Evolutionary conservation across 192 early-diverging fungal genomes (phyloP), one percentile per base, ranked within the genome.

Genomic region (Coemansia sp.): DNA sequence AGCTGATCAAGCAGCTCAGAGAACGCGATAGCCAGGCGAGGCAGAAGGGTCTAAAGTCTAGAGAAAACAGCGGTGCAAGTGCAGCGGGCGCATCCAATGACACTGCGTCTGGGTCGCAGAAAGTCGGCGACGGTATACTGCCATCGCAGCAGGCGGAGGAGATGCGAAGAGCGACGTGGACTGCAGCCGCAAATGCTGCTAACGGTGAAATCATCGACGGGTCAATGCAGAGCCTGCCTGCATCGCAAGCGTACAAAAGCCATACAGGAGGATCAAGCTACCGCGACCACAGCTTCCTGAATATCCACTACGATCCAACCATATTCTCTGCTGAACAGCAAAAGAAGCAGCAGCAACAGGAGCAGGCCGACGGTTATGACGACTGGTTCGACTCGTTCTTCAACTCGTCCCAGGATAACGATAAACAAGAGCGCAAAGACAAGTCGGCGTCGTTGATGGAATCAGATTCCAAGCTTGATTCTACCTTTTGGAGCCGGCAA

Each of bases 341-440:
- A 23, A 45, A 45, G 20, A 5, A 49, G 21, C 45, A 48, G 45
- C 18, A 48, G 5, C 46, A 49, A 26, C 20, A 49, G 8, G 8
- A 20, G 7, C 20, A 53, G 2, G 12, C 26, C 0, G 75, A 68
- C 5, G 23, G 55, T 2, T 71, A 64, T 15, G 78, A 74, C 39
- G 69, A 75, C 61, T 80, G 78, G 78, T 75, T 75, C 30, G 78
- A 80, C 45, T 64, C 77, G 34, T 67, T 62, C 35, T 65, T 71
- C 56, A 70, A 70, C 45, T 18, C 71, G 25, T 58, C 71, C 8
- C 62, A 67, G 20, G 60, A 59, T 10, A 53, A 49, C 16, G 30
- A 26, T n/a, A 53, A 56, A 4, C 45, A 63, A 13, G 23, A 33
- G 10, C 46, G 40, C 43, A 59, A 48, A 8, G 55, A 53, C 23